These are phyloP conservation scores for Phytophthora capsici DNA, from an alignment of 352 stramenopile species.

Conservation along the genomic window DNA sequence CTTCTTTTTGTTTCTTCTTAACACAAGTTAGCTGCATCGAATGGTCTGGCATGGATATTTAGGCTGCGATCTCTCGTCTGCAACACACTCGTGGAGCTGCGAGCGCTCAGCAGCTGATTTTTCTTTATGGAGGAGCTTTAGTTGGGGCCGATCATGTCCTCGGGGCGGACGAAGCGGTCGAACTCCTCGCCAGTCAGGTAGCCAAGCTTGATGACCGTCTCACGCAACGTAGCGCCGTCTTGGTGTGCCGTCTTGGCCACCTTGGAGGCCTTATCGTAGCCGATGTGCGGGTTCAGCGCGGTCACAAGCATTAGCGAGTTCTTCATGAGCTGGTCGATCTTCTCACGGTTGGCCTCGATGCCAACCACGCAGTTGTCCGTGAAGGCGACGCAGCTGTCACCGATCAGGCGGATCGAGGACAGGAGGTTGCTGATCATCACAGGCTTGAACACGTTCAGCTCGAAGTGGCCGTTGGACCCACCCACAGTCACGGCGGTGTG, in stretches of 20 bases:
- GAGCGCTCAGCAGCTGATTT: neutral
- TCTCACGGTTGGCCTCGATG: constrained; percentile 91
- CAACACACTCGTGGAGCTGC: neutral
- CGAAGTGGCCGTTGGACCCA: constrained; percentile 96
- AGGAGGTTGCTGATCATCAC: constrained; percentile 94
- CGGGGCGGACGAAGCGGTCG: constrained; percentile 94
- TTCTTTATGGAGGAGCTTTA: constrained; percentile 35
- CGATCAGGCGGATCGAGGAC: constrained; percentile 85
- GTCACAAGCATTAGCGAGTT: constrained; percentile 98
- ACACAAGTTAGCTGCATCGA: constrained; percentile 6
- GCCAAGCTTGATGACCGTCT: constrained; percentile 89
- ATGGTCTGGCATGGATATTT: neutral
- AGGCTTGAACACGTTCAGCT: constrained; percentile 98
- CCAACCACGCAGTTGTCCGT: constrained; percentile 93
- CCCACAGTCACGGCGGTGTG: constrained; percentile 93
- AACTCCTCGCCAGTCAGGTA: constrained; percentile 95
- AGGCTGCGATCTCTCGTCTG: neutral
- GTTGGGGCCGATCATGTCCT: constrained; percentile 95
- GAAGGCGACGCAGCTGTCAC: constrained; percentile 89
- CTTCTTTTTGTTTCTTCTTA: constrained; percentile 16
- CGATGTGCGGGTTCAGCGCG: constrained; percentile 96
- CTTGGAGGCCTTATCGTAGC: constrained; percentile 97
- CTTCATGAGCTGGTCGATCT: constrained; percentile 94
- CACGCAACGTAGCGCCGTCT: constrained; percentile 92
- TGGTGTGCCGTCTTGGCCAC: constrained; percentile 97